phyloP scores from a whole-genome alignment of 2,329 filamentous ascomycete species.

The Pyrenophora tritici-repentis region DNA sequence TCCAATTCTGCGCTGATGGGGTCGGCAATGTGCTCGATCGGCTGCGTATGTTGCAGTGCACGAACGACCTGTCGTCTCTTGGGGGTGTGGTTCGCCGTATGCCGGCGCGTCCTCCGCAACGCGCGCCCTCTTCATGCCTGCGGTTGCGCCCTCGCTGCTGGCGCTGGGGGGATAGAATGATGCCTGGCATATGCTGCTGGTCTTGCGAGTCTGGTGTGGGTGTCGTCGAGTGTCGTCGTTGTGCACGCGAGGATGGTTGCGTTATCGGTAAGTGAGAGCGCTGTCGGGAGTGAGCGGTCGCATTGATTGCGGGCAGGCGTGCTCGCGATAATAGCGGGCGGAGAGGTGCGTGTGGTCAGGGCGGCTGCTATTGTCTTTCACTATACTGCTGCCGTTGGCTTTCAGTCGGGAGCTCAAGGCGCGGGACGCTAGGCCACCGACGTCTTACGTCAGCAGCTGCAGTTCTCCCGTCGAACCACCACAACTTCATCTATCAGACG shows the following conservation, averaged over 20 bases:
- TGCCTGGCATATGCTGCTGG: constrained; percentile 41
- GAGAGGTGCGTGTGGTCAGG: constrained; percentile 8
- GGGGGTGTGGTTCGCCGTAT: constrained; percentile 28
- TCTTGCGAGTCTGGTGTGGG: constrained; percentile 10
- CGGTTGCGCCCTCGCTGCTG: constrained; percentile 36
- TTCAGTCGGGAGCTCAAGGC: constrained; percentile 23
- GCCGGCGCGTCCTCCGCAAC: constrained; percentile 25
- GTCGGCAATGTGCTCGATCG: constrained; percentile 39
- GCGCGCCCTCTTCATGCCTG: constrained; percentile 44
- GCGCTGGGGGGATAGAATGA: constrained; percentile 36
- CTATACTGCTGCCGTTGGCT: constrained; percentile 14
- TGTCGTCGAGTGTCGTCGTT: not conserved
- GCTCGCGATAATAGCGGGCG: constrained; percentile 11
- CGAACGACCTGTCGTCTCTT: constrained; percentile 46
- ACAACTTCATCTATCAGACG: constrained; percentile 34
- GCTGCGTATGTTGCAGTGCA: constrained; percentile 43
- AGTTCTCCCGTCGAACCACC: constrained; percentile 35
- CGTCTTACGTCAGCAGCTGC: constrained; percentile 13
- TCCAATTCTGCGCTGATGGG: constrained; percentile 42
- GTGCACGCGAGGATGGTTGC: constrained; percentile 14
- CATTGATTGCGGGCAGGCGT: constrained; percentile 7
- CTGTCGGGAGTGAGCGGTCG: constrained; percentile 14
- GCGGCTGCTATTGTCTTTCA: constrained; percentile 18
- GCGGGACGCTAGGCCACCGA: constrained; percentile 18
- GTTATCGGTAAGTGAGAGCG: constrained; percentile 15